These are phyloP conservation scores for Malus domestica DNA, from an alignment of 306 rosid genomes.

Conservation along the genomic window DNA sequence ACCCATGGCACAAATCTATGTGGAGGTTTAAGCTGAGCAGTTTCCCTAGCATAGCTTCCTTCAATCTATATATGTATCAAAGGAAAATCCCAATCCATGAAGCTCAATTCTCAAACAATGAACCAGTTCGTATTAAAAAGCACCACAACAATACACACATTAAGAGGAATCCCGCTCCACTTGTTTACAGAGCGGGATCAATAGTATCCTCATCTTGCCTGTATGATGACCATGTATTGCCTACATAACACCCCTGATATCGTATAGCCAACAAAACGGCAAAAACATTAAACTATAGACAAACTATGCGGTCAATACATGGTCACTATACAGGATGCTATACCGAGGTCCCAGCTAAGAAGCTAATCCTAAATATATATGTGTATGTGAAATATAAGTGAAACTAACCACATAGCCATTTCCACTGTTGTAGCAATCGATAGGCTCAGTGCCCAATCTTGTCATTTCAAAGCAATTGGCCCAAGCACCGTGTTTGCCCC, in stretches of 20 bases:
- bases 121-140: neutral
- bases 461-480: constrained; percentile 54
- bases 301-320: too few relatives aligned
- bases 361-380: too few relatives aligned
- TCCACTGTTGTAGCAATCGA: constrained; percentile 67
- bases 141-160: neutral
- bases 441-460: constrained; percentile 40
- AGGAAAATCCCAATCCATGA: neutral
- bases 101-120: neutral
- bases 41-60: constrained; percentile 46
- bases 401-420: constrained; percentile 51
- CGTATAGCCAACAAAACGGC: too few relatives aligned
- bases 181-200: too few relatives aligned
- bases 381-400: neutral
- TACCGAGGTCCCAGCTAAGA: too few relatives aligned
- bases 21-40: constrained; percentile 54
- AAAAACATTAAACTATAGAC: too few relatives aligned
- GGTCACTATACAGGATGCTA: too few relatives aligned
- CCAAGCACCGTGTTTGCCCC: constrained; percentile 42
- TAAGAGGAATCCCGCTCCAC: too few relatives aligned
- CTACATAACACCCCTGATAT: too few relatives aligned
- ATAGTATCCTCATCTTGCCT: too few relatives aligned
- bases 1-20: constrained; percentile 86
- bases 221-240: too few relatives aligned
- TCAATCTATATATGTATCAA: constrained; percentile 45